Conservation (phyloP, 176 grass and related monocot genomes). For the Phoenix roebelenii region DNA sequence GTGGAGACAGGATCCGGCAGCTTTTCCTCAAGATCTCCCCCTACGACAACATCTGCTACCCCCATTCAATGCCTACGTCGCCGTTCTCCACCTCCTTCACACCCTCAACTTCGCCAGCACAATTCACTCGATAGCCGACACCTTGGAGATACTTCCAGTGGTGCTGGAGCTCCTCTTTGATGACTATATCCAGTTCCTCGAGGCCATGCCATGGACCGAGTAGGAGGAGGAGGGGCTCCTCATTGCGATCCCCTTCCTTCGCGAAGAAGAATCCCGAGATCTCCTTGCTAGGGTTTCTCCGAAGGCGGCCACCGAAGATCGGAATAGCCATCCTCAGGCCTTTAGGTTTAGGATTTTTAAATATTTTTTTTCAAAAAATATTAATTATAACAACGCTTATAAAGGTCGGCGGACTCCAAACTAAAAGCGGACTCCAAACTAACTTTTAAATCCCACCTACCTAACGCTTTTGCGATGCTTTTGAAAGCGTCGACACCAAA, state of each 20-base stretch:
- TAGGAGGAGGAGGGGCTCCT: slow-evolving; percentile 33
- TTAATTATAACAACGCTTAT: no score
- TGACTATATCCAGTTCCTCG: slow-evolving; percentile 46
- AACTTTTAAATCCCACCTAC: no score
- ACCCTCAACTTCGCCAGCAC: slow-evolving; percentile 40
- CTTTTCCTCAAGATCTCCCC: no score
- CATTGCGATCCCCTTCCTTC: slow-evolving; percentile 47
- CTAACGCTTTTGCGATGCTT: no score
- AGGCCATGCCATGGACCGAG: slow-evolving; percentile 54
- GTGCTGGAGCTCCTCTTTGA: slow-evolving; percentile 17
- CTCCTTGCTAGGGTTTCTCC: slow-evolving; percentile 14
- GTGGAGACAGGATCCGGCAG: no score
- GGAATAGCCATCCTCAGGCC: background rate
- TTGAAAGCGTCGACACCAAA: no score
- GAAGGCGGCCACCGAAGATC: background rate
- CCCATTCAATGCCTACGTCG: slow-evolving; percentile 10
- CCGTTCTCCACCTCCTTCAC: slow-evolving; percentile 55
- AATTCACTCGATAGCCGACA: slow-evolving; percentile 32
- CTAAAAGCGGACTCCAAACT: no score
- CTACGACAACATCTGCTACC: no score
- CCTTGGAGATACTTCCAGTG: slow-evolving; percentile 48
- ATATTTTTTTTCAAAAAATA: no score
- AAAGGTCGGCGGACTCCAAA: no score
- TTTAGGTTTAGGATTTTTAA: no score
- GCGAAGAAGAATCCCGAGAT: slow-evolving; percentile 31